Percentiles rank a stretch among this genome's conserved stretches.
Evolutionary conservation across 2,329 filamentous ascomycete genomes (phyloP).

Genomic region (Colletotrichum tofieldiae): DNA sequence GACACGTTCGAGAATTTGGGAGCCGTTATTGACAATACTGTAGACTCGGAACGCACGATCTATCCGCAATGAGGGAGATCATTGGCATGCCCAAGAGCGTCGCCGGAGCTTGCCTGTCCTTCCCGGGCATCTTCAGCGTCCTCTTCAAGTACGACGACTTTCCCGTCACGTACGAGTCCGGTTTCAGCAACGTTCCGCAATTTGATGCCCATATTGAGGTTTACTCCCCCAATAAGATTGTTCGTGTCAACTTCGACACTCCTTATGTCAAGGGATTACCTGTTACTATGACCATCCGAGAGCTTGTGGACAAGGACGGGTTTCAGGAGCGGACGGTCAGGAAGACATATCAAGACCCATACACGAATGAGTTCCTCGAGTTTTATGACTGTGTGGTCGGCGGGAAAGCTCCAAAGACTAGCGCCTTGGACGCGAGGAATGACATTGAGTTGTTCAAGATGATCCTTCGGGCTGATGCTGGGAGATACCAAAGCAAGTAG

Average conservation of each 20-base stretch:
- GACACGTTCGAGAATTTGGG: too few species aligned
- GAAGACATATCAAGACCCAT: conserved; percentile 62
- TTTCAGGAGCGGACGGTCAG: conserved; percentile 58
- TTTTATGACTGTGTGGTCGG: conserved; percentile 50
- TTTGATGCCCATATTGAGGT: conserved; percentile 70
- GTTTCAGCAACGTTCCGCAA: conserved; percentile 65
- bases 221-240: conserved; percentile 68
- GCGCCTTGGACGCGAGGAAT: conserved; percentile 48
- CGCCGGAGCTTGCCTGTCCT: conserved; percentile 53
- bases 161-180: conserved; percentile 70
- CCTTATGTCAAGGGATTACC: conserved; percentile 72
- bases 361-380: conserved; percentile 55
- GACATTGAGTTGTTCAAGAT: conserved; percentile 53
- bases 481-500: conserved; percentile 13
- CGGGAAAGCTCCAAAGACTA: conserved; percentile 48
- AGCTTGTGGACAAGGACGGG: conserved; percentile 55
- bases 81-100: conserved; percentile 60
- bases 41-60: conserved; percentile 65
- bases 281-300: conserved; percentile 63
- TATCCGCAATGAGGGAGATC: conserved; percentile 66
- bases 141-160: conserved; percentile 64
- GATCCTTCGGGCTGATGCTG: conserved; percentile 43
- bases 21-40: neutral
- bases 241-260: conserved; percentile 69
- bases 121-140: conserved; percentile 54